These are phyloP conservation scores for Themeda triandra DNA, from an alignment of 176 grass and related monocot genomes.

Conservation along the genomic window DNA sequence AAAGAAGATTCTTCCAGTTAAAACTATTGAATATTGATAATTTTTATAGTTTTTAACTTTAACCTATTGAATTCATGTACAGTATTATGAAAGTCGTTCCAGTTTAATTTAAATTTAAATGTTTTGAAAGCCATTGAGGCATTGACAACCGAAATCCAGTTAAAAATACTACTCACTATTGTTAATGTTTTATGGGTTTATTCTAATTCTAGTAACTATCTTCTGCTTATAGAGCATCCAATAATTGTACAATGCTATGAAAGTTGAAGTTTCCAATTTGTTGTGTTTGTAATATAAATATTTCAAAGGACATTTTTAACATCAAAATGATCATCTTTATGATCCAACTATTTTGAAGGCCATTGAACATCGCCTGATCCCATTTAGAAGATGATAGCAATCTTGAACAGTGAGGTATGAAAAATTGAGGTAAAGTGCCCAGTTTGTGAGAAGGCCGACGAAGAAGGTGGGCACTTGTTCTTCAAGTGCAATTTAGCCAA, in stretches of 20 bases:
- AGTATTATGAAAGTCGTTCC: background rate
- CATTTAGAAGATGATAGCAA: no score
- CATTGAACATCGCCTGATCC: background rate
- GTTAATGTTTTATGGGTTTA: background rate
- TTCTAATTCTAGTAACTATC: background rate
- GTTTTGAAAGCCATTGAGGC: background rate
- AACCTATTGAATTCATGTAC: background rate
- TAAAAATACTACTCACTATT: background rate
- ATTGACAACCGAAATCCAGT: background rate
- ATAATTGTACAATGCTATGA: background rate
- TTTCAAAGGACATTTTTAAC: background rate
- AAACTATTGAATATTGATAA: no score
- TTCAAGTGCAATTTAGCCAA: no score
- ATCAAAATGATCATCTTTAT: no score
- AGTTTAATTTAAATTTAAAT: background rate
- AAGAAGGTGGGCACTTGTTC: no score
- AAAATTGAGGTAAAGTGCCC: no score
- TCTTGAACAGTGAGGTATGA: no score
- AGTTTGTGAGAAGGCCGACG: no score
- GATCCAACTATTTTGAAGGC: background rate
- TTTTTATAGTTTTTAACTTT: background rate
- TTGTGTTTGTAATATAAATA: background rate
- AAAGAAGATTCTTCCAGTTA: no score
- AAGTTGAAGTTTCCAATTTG: background rate
- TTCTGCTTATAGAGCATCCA: background rate